These are phyloP conservation scores for Penicillium hordei DNA, from an alignment of 2,329 filamentous ascomycete species.

Conservation along the genomic window DNA sequence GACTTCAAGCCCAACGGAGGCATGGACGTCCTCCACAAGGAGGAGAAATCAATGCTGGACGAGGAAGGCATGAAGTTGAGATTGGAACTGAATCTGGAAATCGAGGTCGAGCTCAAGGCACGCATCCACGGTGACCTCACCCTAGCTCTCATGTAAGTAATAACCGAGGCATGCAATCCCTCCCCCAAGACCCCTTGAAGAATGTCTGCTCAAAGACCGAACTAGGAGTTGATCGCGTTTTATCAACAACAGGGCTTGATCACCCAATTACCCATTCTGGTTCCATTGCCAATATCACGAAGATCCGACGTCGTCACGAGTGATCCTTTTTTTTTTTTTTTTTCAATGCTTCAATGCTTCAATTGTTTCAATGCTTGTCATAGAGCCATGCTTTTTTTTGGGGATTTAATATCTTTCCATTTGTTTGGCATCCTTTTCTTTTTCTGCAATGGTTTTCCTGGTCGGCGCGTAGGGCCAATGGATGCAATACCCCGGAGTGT, in stretches of 20 bases:
- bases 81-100: slow-evolving; percentile 61
- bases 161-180: background rate
- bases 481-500: slow-evolving; percentile 11
- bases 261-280: background rate
- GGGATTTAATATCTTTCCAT: background rate
- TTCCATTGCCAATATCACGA: slow-evolving; percentile 19
- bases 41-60: slow-evolving; percentile 32
- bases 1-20: slow-evolving; percentile 25
- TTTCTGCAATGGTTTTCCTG: background rate
- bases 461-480: slow-evolving; percentile 10
- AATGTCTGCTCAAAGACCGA: slow-evolving; percentile 20
- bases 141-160: slow-evolving; percentile 50
- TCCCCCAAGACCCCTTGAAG: background rate
- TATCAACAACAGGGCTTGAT: slow-evolving; percentile 23
- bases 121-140: slow-evolving; percentile 65
- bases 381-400: slow-evolving; percentile 14
- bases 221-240: slow-evolving; percentile 27
- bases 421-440: background rate
- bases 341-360: background rate
- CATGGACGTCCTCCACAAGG: slow-evolving; percentile 31
- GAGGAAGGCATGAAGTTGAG: slow-evolving; percentile 54
- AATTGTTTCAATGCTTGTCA: slow-evolving; percentile 1
- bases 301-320: slow-evolving; percentile 13
- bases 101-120: slow-evolving; percentile 64
- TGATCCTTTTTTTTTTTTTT: background rate